phyloP scores from a whole-genome alignment of 495 filamentous ascomycete genomes.

The Haplographium delicatum region DNA sequence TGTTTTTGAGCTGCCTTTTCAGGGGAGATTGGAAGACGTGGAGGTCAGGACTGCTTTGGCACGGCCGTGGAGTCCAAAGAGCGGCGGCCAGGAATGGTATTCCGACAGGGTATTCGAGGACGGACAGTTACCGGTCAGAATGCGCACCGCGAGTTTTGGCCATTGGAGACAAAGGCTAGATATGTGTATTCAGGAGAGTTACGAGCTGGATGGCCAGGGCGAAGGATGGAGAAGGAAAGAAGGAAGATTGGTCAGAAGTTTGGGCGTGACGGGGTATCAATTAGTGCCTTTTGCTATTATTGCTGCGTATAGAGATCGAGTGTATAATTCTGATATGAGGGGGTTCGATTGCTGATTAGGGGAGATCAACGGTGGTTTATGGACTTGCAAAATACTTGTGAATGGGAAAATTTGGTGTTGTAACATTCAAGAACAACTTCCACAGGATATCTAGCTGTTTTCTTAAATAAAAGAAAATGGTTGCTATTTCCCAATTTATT shows the following conservation, averaged over 20 bases:
- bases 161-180: slow-evolving; percentile 3
- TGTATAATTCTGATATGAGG: neutral
- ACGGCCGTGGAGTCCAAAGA: too few species aligned
- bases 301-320: neutral
- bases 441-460: too few species aligned
- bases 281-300: neutral
- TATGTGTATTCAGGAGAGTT: slow-evolving; percentile 7
- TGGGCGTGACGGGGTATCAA: neutral
- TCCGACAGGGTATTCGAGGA: too few species aligned
- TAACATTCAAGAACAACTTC: too few species aligned
- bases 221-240: neutral
- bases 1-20: neutral
- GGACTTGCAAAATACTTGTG: too few species aligned
- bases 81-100: too few species aligned
- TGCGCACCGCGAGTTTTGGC: slow-evolving; percentile 11
- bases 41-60: too few species aligned
- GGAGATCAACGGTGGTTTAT: neutral
- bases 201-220: neutral
- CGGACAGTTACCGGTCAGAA: too few species aligned
- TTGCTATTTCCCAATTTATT: too few species aligned
- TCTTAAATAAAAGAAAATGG: too few species aligned
- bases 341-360: neutral
- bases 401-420: too few species aligned
- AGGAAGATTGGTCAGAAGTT: neutral
- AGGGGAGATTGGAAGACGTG: neutral